Evolutionary conservation across 78 protist genomes (phyloP), one percentile per base, ranked within the genome.

Genomic region (Polysphondylium violaceum): DNA sequence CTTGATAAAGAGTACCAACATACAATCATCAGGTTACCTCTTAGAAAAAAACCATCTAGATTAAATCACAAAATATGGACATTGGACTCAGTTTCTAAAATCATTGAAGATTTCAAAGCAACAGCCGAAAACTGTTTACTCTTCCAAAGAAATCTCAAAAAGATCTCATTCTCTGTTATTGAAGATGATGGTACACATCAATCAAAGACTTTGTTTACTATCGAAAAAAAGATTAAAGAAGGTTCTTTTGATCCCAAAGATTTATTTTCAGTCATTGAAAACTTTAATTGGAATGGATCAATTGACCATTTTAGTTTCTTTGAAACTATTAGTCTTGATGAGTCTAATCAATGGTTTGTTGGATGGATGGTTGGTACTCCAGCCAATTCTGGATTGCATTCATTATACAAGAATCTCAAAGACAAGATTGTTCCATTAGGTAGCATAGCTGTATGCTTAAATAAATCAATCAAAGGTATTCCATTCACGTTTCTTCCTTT

Each of bases 151-250:
- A 11, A 50, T 36, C 41, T 73, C 1, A 53, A 53, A 7, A 51
- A 35, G 53, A 55, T 73, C 3, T 6, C n/a, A 31, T 73, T 73
- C 11, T 56, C 61, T 21, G 31, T 31, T 1, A 73, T 73, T 31
- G 79, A 51, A 25, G 64, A 73, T 19, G 79, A 56, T 56, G 64
- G 47, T 23, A 31, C 55, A 3, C 50, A 73, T 55, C 75, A 68
- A 68, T n/a, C 76, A 40, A 23, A 29, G 2, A n/a, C 1, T 25
- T 17, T 11, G 11, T 47, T 47, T 47, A 14, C 53, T 14, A 47
- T 47, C 8, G 53, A 47, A 11, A 47, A 47, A 47, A 47, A 8
- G 8, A 47, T 47, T 47, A 8, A 47, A 9, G 31, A 43, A 8
- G 60, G 60, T 11, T n/a, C n/a, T n/a, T 43, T 11, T 43, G 9